Conservation (phyloP, 2,329 filamentous ascomycete species). For the Botrytis elliptica region DNA sequence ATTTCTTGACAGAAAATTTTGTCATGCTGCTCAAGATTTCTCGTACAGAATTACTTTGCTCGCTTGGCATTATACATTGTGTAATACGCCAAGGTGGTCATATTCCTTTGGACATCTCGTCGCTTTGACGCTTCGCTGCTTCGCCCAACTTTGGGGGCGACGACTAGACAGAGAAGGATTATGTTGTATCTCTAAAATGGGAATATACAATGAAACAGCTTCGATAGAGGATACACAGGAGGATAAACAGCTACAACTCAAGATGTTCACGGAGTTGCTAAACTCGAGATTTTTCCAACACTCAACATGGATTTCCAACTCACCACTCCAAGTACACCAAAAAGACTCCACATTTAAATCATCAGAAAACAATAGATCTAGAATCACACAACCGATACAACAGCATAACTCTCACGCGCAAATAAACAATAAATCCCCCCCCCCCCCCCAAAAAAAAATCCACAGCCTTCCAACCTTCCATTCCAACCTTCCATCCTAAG, state of each 20-base stretch:
- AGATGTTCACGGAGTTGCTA: neutral
- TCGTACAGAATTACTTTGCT: neutral
- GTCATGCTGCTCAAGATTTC: neutral
- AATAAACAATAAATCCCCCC: neutral
- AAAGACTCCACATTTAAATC: neutral
- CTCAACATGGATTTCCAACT: neutral
- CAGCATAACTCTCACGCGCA: neutral
- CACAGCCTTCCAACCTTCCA: neutral
- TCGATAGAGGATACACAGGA: neutral
- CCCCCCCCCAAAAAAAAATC: neutral
- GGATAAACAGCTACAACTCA: accelerated
- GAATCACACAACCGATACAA: neutral
- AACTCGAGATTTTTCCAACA: neutral
- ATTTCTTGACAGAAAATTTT: neutral
- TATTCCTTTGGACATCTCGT: neutral
- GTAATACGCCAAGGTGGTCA: neutral
- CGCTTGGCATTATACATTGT: neutral
- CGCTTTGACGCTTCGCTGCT: neutral
- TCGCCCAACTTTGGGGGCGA: neutral
- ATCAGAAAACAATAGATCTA: neutral
- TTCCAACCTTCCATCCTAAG: neutral
- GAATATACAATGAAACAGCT: neutral
- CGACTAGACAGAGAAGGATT: neutral
- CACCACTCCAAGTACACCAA: neutral
- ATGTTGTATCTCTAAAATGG: neutral